Percentiles rank a stretch among this genome's conserved stretches.
phyloP scores from a whole-genome alignment of 2,329 filamentous ascomycete genomes.

The Tolypocladium ophioglossoides region DNA sequence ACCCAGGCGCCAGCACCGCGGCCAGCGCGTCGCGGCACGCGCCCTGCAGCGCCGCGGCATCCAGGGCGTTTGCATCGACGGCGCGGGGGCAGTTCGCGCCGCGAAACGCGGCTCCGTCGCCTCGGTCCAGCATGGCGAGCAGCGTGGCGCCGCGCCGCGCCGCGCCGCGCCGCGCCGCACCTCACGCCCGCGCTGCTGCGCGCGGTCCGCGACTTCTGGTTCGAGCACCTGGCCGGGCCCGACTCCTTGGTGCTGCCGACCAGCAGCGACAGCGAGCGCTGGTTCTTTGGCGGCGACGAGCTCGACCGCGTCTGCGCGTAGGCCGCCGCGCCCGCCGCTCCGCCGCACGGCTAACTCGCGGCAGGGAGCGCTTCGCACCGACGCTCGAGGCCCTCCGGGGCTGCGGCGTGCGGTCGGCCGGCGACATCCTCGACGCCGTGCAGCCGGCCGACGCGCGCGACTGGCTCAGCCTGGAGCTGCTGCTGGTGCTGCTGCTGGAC shows the following conservation, averaged over 20 bases:
- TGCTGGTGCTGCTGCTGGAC: conserved; percentile 50
- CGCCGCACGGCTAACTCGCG: not conserved
- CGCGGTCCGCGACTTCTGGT: conserved; percentile 26
- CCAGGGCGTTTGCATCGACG: not conserved
- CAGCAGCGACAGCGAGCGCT: conserved; percentile 15
- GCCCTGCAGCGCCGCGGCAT: not conserved
- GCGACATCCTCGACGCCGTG: conserved; percentile 17
- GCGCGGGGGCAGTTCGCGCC: not conserved
- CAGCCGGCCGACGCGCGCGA: conserved; percentile 18
- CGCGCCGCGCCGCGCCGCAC: too few species aligned
- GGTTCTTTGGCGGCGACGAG: conserved; percentile 23
- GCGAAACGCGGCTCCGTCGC: not conserved
- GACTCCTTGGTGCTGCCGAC: conserved; percentile 16
- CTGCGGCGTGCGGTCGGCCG: conserved; percentile 13
- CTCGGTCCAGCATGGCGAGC: conserved; percentile 1
- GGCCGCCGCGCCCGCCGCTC: conserved; percentile 2
- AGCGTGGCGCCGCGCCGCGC: conserved; percentile 7
- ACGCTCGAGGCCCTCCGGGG: conserved; percentile 21
- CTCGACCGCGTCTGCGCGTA: conserved; percentile 26
- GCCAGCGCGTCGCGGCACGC: too few species aligned
- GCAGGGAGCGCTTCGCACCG: conserved; percentile 19
- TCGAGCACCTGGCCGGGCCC: conserved; percentile 19
- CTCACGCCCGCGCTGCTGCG: conserved; percentile 19
- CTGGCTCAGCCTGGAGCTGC: conserved; percentile 39
- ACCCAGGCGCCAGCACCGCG: not conserved